Conservation (phyloP, 441 rosid genomes). For the Eruca vesicaria region DNA sequence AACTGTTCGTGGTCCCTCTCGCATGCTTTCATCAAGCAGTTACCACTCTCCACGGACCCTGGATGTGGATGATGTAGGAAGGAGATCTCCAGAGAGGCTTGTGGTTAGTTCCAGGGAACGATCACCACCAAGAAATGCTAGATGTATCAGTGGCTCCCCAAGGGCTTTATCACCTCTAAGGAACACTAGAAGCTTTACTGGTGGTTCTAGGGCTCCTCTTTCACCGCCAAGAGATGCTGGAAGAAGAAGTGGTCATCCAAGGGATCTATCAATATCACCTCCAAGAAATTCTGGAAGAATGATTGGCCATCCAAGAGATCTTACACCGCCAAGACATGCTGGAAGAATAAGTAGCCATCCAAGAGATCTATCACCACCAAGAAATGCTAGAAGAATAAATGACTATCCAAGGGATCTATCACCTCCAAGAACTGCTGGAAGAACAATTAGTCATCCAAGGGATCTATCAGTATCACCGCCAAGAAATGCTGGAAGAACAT, state of each 20-base stretch:
- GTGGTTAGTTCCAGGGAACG: constrained; percentile 52
- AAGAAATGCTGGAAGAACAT: constrained; percentile 42
- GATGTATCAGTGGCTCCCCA: constrained; percentile 47
- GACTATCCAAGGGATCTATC: constrained; percentile 52
- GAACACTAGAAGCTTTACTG: constrained; percentile 14
- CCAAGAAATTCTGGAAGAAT: constrained; percentile 17
- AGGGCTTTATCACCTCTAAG: constrained; percentile 24
- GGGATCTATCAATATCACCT: constrained; percentile 31
- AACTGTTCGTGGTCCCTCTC: constrained; percentile 50
- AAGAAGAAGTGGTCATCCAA: background rate
- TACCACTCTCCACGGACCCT: constrained; percentile 65
- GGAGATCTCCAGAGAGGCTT: constrained; percentile 65
- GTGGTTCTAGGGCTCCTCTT: constrained; percentile 47
- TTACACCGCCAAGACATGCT: constrained; percentile 36
- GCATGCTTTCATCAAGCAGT: constrained; percentile 46
- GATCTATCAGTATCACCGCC: constrained; percentile 38
- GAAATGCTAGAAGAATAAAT: constrained; percentile 15
- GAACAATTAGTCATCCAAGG: background rate
- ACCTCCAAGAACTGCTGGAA: constrained; percentile 20
- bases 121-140: constrained; percentile 53
- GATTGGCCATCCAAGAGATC: constrained; percentile 45
- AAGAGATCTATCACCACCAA: constrained; percentile 30
- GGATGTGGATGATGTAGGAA: constrained; percentile 68
- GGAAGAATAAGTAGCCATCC: background rate
- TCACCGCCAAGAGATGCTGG: constrained; percentile 35